A percentile compares a stretch with the other conserved stretches of the same genome.
These are phyloP conservation scores for Arthrobotrys musiformis DNA, from an alignment of 2,329 filamentous ascomycete genomes.

Conservation along the genomic window DNA sequence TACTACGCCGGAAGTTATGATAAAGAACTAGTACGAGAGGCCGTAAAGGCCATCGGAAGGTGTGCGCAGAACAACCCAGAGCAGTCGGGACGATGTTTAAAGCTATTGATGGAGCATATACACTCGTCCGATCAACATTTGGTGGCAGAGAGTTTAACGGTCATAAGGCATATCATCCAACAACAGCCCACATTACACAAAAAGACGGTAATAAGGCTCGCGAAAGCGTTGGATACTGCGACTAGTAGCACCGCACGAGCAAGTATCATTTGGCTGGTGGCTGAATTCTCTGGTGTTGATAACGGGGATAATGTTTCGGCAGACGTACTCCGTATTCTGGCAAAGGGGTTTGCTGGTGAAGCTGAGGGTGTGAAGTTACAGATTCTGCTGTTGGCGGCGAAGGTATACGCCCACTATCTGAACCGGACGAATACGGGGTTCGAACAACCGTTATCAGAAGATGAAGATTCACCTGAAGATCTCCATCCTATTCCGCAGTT, in stretches of 20 bases:
- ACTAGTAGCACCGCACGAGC: slow-evolving; percentile 88
- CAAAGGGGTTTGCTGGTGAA: slow-evolving; percentile 85
- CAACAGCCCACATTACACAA: slow-evolving; percentile 83
- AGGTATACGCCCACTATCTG: slow-evolving; percentile 91
- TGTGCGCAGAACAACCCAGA: slow-evolving; percentile 82
- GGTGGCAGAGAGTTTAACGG: slow-evolving; percentile 91
- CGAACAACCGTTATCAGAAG: slow-evolving; percentile 58
- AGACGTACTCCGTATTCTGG: slow-evolving; percentile 87
- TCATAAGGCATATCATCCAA: slow-evolving; percentile 94
- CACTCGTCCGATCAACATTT: slow-evolving; percentile 86
- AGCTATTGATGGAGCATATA: slow-evolving; percentile 84
- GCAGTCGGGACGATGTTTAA: slow-evolving; percentile 81
- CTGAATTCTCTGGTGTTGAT: slow-evolving; percentile 74
- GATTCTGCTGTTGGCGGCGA: slow-evolving; percentile 91
- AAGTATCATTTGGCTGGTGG: slow-evolving; percentile 96
- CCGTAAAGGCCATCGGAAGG: slow-evolving; percentile 89
- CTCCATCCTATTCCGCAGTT: slow-evolving; percentile 78
- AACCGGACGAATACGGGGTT: slow-evolving; percentile 70
- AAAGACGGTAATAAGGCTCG: slow-evolving; percentile 86
- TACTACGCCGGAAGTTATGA: slow-evolving; percentile 84
- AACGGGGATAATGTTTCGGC: slow-evolving; percentile 89
- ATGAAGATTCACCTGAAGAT: slow-evolving; percentile 61
- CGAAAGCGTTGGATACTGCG: slow-evolving; percentile 88
- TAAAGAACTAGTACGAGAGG: slow-evolving; percentile 82
- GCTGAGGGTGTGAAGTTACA: slow-evolving; percentile 88